A percentile compares a stretch with the other conserved stretches of the same genome.
phyloP scores from a whole-genome alignment of 129 eudicot species.

The Oenanthe sinensis region DNA sequence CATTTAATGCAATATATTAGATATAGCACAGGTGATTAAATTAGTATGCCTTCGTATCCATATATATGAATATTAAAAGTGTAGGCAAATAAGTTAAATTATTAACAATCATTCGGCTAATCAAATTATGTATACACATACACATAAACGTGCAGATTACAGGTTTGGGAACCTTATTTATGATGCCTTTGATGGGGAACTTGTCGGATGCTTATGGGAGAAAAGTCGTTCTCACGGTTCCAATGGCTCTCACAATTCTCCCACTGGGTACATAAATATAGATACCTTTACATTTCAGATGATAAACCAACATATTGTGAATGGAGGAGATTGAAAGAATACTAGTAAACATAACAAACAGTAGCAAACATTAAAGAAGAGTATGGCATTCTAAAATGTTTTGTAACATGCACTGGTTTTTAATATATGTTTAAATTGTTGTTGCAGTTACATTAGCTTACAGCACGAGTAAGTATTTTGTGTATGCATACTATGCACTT shows the following conservation, averaged over 20 bases:
- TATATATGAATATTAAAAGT: not conserved
- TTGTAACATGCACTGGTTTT: not conserved
- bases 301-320: not conserved
- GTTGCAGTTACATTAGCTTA: constrained; percentile 61
- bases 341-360: not conserved
- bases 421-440: not conserved
- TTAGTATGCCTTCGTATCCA: not conserved
- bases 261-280: constrained; percentile 48
- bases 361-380: not conserved
- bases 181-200: constrained; percentile 80
- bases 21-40: not conserved
- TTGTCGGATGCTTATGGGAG: constrained; percentile 74
- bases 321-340: not conserved
- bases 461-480: constrained; percentile 45
- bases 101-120: not conserved
- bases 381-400: not conserved
- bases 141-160: constrained; percentile 38
- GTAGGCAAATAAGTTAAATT: not conserved
- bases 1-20: not conserved
- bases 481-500: constrained; percentile 62
- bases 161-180: constrained; percentile 70
- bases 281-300: not conserved
- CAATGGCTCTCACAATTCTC: constrained; percentile 55
- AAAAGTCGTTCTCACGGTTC: constrained; percentile 71
- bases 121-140: not conserved